Evolutionary conservation across 2,329 filamentous ascomycete genomes (phyloP), one percentile per base, ranked within the genome.

Genomic region (Westerdykella aurantiaca): DNA sequence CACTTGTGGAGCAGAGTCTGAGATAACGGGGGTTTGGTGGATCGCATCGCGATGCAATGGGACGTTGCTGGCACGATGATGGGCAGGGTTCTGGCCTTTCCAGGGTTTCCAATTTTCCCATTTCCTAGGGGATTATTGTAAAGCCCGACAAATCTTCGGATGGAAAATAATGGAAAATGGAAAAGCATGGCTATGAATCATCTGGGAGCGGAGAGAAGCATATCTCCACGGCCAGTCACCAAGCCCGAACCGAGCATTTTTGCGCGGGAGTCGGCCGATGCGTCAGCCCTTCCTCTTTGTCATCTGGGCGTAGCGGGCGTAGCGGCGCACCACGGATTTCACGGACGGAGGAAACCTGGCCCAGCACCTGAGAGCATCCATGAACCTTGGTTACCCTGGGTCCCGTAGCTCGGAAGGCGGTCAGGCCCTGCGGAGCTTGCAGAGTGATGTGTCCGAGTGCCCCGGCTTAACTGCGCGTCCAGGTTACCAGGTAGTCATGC

Each of bases 401-500:
- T 21, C 18, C 22, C 17, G 17, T 23, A 21, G 17, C 13, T n/a
- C 37, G 21, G 33, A 14, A 16, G 33, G 33, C 33, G 33, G 33
- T 35, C 33, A 35, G 33, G 33, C 33, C 23, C 25, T 25, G 42
- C 50, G 48, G 48, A 49, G 21, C 40, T 35, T 38, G 25, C 9
- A 12, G 25, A 12, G 25, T 29, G 25, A 57, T 40, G 34, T 46
- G 45, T 42, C 42, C 45, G 41, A 43, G 42, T 42, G 29, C 39
- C 45, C 38, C 29, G 35, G 13, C 34, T 33, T 35, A 35, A 35
- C 33, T 35, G 33, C 33, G 33, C 17, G 33, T 16, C 33, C 33
- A 14, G 17, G 33, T 18, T 7, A 12, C 33, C 33, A 14, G 17
- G 33, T 18, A 35, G 33, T 18, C 33, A 35, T 18, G 55, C 51